Percentiles rank a stretch among this genome's conserved stretches.
These are phyloP conservation scores for Tagetes erecta DNA, from an alignment of 129 eudicot species.

Conservation along the genomic window DNA sequence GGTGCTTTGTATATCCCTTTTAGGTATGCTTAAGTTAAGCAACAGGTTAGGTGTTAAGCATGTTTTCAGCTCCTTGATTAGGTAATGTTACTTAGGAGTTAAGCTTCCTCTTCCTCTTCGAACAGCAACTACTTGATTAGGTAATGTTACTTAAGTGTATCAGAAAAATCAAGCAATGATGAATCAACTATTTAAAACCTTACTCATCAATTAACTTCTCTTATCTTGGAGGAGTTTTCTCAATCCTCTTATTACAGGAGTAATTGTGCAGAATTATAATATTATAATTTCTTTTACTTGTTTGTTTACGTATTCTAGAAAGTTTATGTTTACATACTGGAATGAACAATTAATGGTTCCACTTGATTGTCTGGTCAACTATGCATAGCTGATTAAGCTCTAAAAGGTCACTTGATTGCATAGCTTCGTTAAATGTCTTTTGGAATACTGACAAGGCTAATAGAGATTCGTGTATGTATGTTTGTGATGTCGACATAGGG, in stretches of 20 bases:
- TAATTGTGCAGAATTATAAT: neutral
- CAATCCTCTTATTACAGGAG: neutral
- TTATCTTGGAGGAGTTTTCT: neutral
- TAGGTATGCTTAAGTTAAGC: neutral
- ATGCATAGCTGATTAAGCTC: neutral
- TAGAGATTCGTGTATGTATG: neutral
- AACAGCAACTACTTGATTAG: neutral
- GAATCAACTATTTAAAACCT: neutral
- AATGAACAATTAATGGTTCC: neutral
- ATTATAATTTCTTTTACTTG: neutral
- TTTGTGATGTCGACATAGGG: neutral
- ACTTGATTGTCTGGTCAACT: neutral
- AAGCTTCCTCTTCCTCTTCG: neutral
- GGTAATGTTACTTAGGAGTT: neutral
- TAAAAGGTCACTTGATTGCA: neutral
- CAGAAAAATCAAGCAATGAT: neutral
- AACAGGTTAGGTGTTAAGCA: neutral
- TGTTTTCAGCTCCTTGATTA: neutral
- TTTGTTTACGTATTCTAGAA: neutral
- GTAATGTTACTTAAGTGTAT: too few relatives aligned
- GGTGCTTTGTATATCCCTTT: neutral
- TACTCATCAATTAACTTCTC: neutral
- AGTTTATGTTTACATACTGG: neutral
- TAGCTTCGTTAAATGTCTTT: neutral
- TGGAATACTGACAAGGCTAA: neutral